Percentiles rank a stretch among this genome's conserved stretches.
These are phyloP conservation scores for Phialophora chinensis DNA, from an alignment of 2,329 filamentous ascomycete species.

Conservation along the genomic window DNA sequence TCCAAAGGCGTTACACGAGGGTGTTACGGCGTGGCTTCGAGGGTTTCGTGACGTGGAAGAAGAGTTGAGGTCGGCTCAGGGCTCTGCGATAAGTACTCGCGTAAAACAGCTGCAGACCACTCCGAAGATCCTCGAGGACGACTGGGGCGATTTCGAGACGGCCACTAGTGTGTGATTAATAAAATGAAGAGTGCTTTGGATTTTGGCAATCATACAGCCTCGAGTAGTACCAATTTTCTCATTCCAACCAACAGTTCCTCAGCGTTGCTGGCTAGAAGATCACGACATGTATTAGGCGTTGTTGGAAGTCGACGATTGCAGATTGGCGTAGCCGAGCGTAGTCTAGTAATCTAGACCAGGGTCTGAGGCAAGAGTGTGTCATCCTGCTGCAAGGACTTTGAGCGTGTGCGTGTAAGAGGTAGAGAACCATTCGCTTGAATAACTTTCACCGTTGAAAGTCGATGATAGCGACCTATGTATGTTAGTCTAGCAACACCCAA, in stretches of 20 bases:
- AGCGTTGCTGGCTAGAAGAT: background rate
- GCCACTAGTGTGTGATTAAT: conserved; percentile 28
- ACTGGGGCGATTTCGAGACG: conserved; percentile 40
- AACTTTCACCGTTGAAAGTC: conserved; percentile 39
- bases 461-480: conserved; percentile 36
- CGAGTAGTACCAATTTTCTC: background rate
- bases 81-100: background rate
- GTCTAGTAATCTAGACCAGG: background rate
- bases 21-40: conserved; percentile 51
- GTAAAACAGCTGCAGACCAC: conserved; percentile 1
- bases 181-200: background rate
- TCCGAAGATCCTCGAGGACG: conserved; percentile 26
- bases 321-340: background rate
- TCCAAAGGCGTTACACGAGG: conserved; percentile 43
- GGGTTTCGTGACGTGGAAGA: conserved; percentile 53
- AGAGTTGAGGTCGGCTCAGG: conserved; percentile 40
- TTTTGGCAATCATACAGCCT: conserved; percentile 18
- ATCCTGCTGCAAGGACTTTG: background rate
- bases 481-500: conserved; percentile 23
- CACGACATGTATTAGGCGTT: background rate
- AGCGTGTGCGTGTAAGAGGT: background rate
- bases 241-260: background rate
- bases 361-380: background rate
- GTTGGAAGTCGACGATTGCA: background rate
- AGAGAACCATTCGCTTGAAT: background rate